These are phyloP conservation scores for Calendula officinalis DNA, from an alignment of 129 eudicot genomes.

Conservation along the genomic window DNA sequence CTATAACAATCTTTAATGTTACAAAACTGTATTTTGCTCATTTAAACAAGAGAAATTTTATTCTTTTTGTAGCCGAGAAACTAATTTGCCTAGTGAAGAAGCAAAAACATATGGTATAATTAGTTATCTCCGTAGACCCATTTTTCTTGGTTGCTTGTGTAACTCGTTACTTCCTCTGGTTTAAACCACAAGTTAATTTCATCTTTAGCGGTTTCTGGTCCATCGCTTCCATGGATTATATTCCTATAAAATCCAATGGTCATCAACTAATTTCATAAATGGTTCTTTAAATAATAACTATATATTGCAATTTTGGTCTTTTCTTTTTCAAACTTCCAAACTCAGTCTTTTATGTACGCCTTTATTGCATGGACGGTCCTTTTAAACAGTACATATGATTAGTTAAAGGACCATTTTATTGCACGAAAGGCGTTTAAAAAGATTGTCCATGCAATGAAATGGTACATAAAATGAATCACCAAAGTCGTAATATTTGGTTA, in stretches of 20 bases:
- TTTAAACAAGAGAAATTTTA: constrained; percentile 22
- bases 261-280: neutral
- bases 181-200: constrained; percentile 94
- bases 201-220: constrained; percentile 98
- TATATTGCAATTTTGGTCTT: no score
- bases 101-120: constrained; percentile 20
- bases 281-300: no score
- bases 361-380: no score
- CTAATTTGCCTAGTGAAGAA: constrained; percentile 17
- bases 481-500: no score
- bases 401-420: no score
- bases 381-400: no score
- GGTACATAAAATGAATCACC: no score
- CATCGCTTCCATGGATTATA: constrained; percentile 97
- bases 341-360: no score
- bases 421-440: no score
- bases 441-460: no score
- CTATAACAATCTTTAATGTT: neutral
- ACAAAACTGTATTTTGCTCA: constrained; percentile 35
- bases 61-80: constrained; percentile 32
- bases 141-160: constrained; percentile 82
- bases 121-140: constrained; percentile 87
- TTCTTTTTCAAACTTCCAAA: no score
- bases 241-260: constrained; percentile 42
- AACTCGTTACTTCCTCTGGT: constrained; percentile 83